Conservation (phyloP, 345 rosid species). For the Gossypium stocksii region DNA sequence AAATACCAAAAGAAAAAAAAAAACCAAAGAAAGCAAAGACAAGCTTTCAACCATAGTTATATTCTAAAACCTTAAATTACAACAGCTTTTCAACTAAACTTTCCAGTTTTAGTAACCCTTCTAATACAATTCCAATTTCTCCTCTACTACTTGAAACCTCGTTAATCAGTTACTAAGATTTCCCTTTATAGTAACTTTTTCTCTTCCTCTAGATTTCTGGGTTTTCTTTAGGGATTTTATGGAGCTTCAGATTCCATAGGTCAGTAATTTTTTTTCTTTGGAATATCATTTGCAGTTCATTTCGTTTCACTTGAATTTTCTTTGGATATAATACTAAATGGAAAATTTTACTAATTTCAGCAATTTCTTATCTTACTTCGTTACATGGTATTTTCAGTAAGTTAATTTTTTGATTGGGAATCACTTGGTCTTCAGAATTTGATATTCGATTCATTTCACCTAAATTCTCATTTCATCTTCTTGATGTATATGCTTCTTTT, state of each 20-base stretch:
- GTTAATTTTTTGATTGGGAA: background rate
- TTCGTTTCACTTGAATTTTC: conserved; percentile 2
- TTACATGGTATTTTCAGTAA: background rate
- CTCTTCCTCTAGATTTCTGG: background rate
- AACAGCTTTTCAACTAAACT: background rate
- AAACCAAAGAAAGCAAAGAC: too few relatives aligned
- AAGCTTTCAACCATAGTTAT: background rate
- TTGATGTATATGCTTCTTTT: background rate
- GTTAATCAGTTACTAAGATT: background rate
- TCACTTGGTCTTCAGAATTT: background rate
- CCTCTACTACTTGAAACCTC: background rate
- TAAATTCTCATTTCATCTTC: background rate
- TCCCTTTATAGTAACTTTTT: background rate
- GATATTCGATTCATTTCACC: conserved; percentile 3
- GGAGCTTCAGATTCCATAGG: conserved; percentile 3
- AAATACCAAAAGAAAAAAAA: too few relatives aligned
- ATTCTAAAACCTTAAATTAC: background rate
- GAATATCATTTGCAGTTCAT: background rate
- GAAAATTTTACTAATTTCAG: background rate
- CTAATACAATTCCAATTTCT: background rate
- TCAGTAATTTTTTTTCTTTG: background rate
- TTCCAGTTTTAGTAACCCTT: background rate
- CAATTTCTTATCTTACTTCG: background rate
- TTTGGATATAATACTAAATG: background rate
- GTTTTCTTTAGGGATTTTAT: too few relatives aligned